Evolutionary conservation across 1,284 basidiomycete species (phyloP), one percentile per base, ranked within the genome.

Genomic region (Cerioporus squamosus): DNA sequence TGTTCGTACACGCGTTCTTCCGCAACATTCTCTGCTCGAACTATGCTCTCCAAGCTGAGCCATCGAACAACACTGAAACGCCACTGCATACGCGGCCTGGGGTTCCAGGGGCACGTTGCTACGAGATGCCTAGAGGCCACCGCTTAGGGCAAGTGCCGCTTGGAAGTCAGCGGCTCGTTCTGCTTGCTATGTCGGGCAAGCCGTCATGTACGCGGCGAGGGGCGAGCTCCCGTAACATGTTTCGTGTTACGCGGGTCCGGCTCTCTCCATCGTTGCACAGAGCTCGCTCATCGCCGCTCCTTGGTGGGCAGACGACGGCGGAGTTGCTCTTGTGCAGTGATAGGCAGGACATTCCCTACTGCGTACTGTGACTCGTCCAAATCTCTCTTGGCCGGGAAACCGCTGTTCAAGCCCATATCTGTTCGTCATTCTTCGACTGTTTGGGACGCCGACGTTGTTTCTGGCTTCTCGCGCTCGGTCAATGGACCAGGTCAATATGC

Each of bases 361-460:
- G 38, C 31, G 20, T n/a, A 9, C 22, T 44, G 50, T 4, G 24
- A 38, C n/a, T n/a, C n/a, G 14, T 23, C 20, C 3, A n/a, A n/a
- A n/a, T n/a, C 42, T 42, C 39, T 36, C 49, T 42, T 14, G 17
- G 44, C 17, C 6, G 22, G n/a, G 33, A 15, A n/a, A 12, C 12
- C 15, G 22, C 51, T 39, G 38, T 45, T 31, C 42, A 53, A 45
- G 43, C 33, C 51, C 44, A 6, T 33, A 45, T 45, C 2, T 17
- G 40, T 8, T 15, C 17, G 18, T 40, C 53, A 57, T 57, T 57
- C 51, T 57, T 53, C 56, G 51, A 46, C 56, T 4, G n/a, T 53
- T 53, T 17, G 17, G 42, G 56, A 38, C 24, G 14, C 31, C 17
- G 44, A 14, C 44, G 51, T 44, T 45, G 51, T 45, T 10, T 36